Evolutionary conservation across 1,139 yeast species (phyloP), one percentile per base, ranked within the genome.

Genomic region (Tardiomyces depauwii): DNA sequence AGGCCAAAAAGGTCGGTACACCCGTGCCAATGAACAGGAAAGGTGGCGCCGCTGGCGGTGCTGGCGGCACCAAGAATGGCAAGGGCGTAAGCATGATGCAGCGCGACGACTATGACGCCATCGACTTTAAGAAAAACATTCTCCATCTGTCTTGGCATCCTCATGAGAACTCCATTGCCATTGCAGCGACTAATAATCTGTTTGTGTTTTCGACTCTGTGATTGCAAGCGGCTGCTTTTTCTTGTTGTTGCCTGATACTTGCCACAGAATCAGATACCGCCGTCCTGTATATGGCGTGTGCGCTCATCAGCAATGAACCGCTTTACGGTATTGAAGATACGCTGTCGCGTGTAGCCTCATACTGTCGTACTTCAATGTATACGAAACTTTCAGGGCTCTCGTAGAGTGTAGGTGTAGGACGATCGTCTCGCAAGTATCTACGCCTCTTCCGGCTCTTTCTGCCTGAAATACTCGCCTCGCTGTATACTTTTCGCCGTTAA

Each of bases 61-160:
- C 21, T 14, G 41, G 25, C 7, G n/a, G n/a, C n/a, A 4, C 9
- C 41, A 9, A 23, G 18, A 14, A 63, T 42, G 64, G 67, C 12
- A 38, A 54, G 41, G 45, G 51, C 42, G 53, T 44, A 41, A 59
- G 56, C 53, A 57, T 63, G 68, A 59, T 55, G 60, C 56, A 66
- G 41, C 55, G 57, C 53, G 64, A 74, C 49, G 94, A 84, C 59
- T 80, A 82, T 63, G 94, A 86, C 63, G 82, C 81, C 54, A 84
- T 89, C 59, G 97, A 93, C 66, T 91, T 88, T 70, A 88, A 89
- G 66, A 89, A 89, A 75, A 84, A 88, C 67, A 89, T 93, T 54
- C 75, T 91, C 66, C 97, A 91, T 69, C 74, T 88, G 66, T 88
- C 97, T 62, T 93, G 99, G 98, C 98, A 93, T 71, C 98, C 98